Evolutionary conservation across 2,329 filamentous ascomycete species (phyloP), one percentile per base, ranked within the genome.

Genomic region (Clarireedia paspali): DNA sequence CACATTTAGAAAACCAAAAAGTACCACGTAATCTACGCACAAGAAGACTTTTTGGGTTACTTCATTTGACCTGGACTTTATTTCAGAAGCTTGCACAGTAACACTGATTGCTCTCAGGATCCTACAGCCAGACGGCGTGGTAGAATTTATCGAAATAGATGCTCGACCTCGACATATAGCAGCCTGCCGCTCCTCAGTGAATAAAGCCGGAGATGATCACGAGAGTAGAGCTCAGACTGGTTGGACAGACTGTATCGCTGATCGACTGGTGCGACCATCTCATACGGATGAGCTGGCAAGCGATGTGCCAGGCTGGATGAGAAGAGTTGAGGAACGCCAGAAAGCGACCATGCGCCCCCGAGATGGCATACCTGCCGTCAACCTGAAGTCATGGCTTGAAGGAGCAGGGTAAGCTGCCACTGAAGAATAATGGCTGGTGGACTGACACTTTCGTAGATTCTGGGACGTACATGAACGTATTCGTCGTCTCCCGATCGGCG

Each of bases 61-160:
- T 20, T 20, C 20, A 20, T 2, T 20, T 20, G 20, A 3, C 20
- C 20, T 20, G 20, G 20, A 20, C 20, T 20, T 20, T 20, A 20
- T 20, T 20, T 20, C 20, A 51, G 12, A 54, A 24, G 5, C 23
- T 5, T 34, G 39, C 9, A 39, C 14, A 30, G 15, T 2, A 10
- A 5, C 17, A 36, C 38, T 50, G 34, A 55, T 6, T 7, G 4
- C 24, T 4, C 12, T 42, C n/a, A 57, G 55, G 15, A 57, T 67
- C 17, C 59, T 68, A 3, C 61, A 67, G 27, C 64, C 65, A n/a
- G 64, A 63, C 47, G 67, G 65, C 7, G 63, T 68, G 38, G 61
- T 69, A 17, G 66, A 69, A 52, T 68, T 69, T 30, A 49, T 66
- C 4, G 66, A 69, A 50, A 55, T 68, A 34, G 66, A 69, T 50